Evolutionary conservation across 495 filamentous ascomycete species (phyloP).

Genomic region (Melanomma pulvis-pyrius): DNA sequence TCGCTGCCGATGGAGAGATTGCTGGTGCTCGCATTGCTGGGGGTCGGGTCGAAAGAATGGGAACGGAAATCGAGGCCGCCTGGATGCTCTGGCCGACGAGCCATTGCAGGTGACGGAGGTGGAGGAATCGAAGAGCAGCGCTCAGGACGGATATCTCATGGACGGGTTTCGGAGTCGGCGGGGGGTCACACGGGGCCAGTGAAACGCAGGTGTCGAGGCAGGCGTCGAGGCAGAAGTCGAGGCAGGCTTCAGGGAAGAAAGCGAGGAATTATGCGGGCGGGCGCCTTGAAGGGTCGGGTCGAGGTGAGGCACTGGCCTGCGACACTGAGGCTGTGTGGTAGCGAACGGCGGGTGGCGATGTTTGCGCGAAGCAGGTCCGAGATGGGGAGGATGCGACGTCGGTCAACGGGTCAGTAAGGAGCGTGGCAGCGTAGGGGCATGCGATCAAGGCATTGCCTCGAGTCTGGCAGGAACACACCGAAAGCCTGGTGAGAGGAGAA

Average conservation of each 20-base stretch:
- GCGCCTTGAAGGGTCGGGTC: background rate
- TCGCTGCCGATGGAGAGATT: slow-evolving; percentile 31
- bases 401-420: background rate
- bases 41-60: slow-evolving; percentile 26
- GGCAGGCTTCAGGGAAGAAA: background rate
- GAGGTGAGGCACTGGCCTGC: background rate
- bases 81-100: slow-evolving; percentile 32
- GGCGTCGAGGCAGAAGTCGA: slow-evolving; percentile 12
- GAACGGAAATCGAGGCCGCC: slow-evolving; percentile 35
- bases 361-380: background rate
- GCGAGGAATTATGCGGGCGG: slow-evolving; percentile 21
- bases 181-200: slow-evolving; percentile 24
- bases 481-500: background rate
- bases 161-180: slow-evolving; percentile 4
- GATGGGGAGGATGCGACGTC: background rate
- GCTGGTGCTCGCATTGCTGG: slow-evolving; percentile 12
- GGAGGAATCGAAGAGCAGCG: background rate
- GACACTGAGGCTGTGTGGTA: background rate
- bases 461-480: background rate
- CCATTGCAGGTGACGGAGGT: slow-evolving; percentile 17
- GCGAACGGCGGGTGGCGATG: background rate
- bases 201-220: slow-evolving; percentile 30
- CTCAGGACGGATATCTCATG: slow-evolving; percentile 17
- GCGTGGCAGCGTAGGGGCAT: background rate
- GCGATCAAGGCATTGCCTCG: background rate